phyloP scores from a whole-genome alignment of 2,329 filamentous ascomycete genomes.

The Ophiostoma sp. region DNA sequence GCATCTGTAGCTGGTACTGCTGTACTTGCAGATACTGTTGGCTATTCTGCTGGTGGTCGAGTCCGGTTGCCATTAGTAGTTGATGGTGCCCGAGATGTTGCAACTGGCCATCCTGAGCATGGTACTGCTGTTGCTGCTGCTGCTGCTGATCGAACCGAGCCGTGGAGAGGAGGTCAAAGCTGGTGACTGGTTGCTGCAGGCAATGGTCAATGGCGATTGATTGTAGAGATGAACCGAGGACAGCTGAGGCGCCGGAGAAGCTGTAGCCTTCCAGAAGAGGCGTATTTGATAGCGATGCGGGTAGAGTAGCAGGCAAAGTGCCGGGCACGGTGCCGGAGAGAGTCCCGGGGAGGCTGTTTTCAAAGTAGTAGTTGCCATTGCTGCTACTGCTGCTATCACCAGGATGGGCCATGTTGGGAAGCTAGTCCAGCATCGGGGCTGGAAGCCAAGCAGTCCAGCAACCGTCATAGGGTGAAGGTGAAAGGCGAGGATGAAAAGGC shows the following conservation, averaged over 20 bases:
- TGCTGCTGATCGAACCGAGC: not conserved
- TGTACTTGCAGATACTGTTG: not conserved
- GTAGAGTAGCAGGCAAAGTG: not conserved
- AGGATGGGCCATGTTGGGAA: conserved; percentile 17
- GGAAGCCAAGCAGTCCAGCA: conserved; percentile 16
- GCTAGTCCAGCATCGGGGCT: conserved; percentile 20
- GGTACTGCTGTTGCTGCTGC: not conserved
- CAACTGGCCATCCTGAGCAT: not conserved
- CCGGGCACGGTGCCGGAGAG: not conserved
- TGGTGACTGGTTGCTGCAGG: not conserved
- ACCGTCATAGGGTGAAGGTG: conserved; percentile 19
- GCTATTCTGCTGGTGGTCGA: not conserved
- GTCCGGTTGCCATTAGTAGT: not conserved
- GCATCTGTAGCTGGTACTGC: not conserved
- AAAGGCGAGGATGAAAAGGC: not conserved
- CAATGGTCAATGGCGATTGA: not conserved
- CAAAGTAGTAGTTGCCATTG: not conserved
- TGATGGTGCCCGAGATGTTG: not conserved
- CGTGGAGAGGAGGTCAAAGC: not conserved
- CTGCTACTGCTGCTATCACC: not conserved
- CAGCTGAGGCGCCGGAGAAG: not conserved
- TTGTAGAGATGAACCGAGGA: not conserved
- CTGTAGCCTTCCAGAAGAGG: not conserved
- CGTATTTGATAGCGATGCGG: not conserved
- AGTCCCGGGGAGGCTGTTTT: not conserved